Evolutionary conservation across 1,284 basidiomycete species (phyloP), one percentile per base, ranked within the genome.

Genomic region (Tremellales sp.): DNA sequence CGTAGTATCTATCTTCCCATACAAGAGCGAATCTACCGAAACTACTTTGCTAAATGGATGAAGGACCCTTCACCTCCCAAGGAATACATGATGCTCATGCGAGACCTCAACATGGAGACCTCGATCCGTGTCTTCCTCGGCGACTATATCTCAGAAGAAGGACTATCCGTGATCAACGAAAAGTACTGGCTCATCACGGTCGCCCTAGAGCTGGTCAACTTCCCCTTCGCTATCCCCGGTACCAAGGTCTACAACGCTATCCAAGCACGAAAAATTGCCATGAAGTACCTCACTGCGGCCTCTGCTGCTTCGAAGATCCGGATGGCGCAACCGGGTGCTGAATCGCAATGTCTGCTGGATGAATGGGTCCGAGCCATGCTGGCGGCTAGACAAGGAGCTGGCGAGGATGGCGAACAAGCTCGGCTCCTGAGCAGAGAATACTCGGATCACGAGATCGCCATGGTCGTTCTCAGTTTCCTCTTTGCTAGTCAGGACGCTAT

Each of bases 401-500:
- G 41, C 14, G 89, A 87, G 68, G 86, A 86, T 56, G 81, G 82
- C 50, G 75, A 74, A 46, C 70, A 75, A 53, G 68, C 73, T 39
- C 70, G 72, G 40, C 64, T 74, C 16, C 69, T 78, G 32, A 65
- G 71, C 16, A 80, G 81, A 56, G 90, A 97, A 60, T 97, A 94
- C 75, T 87, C 83, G 51, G 86, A 97, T 72, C 80, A 82, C 60
- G 94, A 98, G 74, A 98, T 98, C 80, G 92, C 85, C 26, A 89
- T 97, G 85, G 92, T 95, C 57, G 75, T 95, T 33, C 83, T 98
- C 64, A 91, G 87, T 18, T 98, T 98, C 84, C 77, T 98, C 50
- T 98, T 98, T 64, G 94, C 95, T 8, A 90, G 86, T 22, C 94
- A 98, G 76, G 94, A 98, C 70, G 94, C 94, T 52, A 97, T 98